Evolutionary conservation across 371 early-diverging fungal species (phyloP).

Genomic region (Rhizomucor miehei): DNA sequence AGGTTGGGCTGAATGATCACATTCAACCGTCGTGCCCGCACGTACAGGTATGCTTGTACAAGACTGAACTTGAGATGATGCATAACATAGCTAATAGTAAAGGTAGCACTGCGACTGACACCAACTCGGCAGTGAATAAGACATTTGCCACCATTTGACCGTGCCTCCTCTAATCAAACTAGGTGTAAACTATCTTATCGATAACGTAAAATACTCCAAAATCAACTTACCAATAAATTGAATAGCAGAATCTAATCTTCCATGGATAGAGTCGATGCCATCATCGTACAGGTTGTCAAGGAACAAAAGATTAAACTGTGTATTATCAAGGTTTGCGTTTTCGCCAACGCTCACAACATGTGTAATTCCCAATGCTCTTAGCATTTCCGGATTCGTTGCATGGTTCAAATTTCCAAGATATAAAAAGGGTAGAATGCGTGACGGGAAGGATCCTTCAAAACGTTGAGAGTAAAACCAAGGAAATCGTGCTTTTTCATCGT

Average conservation of each 20-base stretch:
- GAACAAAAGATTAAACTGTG: constrained; percentile 33
- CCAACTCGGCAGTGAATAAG: constrained; percentile 69
- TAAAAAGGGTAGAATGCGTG: constrained; percentile 57
- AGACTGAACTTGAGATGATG: constrained; percentile 46
- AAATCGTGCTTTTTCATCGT: constrained; percentile 19
- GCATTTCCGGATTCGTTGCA: constrained; percentile 61
- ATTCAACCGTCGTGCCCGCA: constrained; percentile 62
- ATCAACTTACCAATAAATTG: constrained; percentile 55
- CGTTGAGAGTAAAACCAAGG: constrained; percentile 61
- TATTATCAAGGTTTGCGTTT: constrained; percentile 40
- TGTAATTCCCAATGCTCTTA: constrained; percentile 53
- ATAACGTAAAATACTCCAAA: too few species aligned
- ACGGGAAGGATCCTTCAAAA: constrained; percentile 69
- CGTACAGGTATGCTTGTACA: constrained; percentile 59
- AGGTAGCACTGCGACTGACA: constrained; percentile 64
- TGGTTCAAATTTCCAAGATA: constrained; percentile 67
- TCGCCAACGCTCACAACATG: constrained; percentile 67
- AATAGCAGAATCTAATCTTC: constrained; percentile 46
- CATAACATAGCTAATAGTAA: constrained; percentile 68
- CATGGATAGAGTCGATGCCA: constrained; percentile 60
- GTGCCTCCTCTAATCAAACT: constrained; percentile 27
- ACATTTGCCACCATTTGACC: constrained; percentile 24
- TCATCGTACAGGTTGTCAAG: constrained; percentile 66
- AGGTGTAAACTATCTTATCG: not conserved
- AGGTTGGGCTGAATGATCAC: constrained; percentile 73